Evolutionary conservation across 768 basidiomycete species (phyloP).

Genomic region (Chiua virens): DNA sequence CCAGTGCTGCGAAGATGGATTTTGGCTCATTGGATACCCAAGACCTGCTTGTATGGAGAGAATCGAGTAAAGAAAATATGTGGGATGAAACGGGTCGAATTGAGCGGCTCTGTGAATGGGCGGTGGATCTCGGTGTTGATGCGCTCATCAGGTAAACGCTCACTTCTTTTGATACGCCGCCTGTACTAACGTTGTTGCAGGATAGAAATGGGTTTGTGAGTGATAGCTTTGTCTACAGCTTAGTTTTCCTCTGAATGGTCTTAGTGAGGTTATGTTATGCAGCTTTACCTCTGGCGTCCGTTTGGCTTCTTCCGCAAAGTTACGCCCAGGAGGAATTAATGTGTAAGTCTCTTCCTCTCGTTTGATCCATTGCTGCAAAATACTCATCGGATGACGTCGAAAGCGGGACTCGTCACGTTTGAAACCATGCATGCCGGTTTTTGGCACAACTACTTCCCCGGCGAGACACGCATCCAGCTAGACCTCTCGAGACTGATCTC

Average conservation of each 20-base stretch:
- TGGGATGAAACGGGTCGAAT: conserved; percentile 38
- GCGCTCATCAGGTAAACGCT: conserved; percentile 42
- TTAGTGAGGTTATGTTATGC: conserved; percentile 39
- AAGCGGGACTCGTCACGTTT: conserved; percentile 1
- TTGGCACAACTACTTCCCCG: conserved; percentile 37
- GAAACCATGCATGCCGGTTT: conserved; percentile 17
- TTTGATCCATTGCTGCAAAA: too few species aligned
- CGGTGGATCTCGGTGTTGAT: conserved; percentile 39
- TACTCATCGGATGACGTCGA: not conserved
- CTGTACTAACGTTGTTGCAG: conserved; percentile 7
- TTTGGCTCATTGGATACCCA: conserved; percentile 47
- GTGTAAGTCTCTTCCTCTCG: conserved; percentile 1
- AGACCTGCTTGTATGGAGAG: conserved; percentile 46
- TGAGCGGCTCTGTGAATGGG: conserved; percentile 44
- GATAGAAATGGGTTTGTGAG: conserved; percentile 35
- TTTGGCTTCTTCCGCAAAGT: conserved; percentile 21
- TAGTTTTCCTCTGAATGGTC: not conserved
- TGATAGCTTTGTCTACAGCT: not conserved
- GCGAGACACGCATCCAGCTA: conserved; percentile 35
- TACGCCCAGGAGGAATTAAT: accelerated
- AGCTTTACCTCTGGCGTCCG: conserved; percentile 30
- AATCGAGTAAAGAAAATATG: conserved; percentile 13
- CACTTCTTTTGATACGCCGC: not conserved
- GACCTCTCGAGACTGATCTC: conserved; percentile 36
- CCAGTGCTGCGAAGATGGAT: conserved; percentile 44